Evolutionary conservation across 371 early-diverging fungal species (phyloP), one percentile per base, ranked within the genome.

Genomic region (Hamiltosporidium tvaerminnensis): DNA sequence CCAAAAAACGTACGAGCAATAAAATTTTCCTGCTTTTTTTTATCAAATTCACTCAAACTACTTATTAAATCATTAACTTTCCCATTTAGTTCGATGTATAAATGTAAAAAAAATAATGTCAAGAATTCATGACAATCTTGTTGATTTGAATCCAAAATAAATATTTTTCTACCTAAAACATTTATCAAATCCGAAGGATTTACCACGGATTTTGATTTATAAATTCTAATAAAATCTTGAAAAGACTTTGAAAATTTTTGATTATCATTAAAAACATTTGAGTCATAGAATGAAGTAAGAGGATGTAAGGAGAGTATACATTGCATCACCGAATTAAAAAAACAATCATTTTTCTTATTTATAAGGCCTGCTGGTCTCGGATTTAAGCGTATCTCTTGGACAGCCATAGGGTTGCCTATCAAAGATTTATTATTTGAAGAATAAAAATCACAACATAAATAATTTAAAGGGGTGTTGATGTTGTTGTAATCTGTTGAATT

Each of bases 311-410:
- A 67, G 23, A 74, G 37, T 23, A 69, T 30, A 38, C 66, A 67
- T 56, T 74, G 75, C 62, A 74, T 70, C 7, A 60, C 37, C 14
- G 75, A 59, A 54, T 74, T 74, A 61, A 74, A 71, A 56, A 74
- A 74, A 55, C 75, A 74, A 7, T 59, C 66, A 47, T 74, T 74
- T 36, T 68, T 64, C 47, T 39, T 63, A 47, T 74, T 74, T 50
- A 32, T 64, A 16, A 74, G 55, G 9, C 71, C 69, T n/a, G 47
- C 61, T 50, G 69, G 66, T 36, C 32, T 4, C 7, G 67, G 53
- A 39, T 7, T n/a, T 3, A 39, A 12, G 4, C 9, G 36, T 44
- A 10, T 9, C 4, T 5, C 41, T 30, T 31, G 58, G 2, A 2
- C 2, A 10, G 32, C 44, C 58, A 39, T 41, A 54, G 35, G 35